phyloP scores from a whole-genome alignment of 2,329 filamentous ascomycete species.

The Clonostachys sp. region DNA sequence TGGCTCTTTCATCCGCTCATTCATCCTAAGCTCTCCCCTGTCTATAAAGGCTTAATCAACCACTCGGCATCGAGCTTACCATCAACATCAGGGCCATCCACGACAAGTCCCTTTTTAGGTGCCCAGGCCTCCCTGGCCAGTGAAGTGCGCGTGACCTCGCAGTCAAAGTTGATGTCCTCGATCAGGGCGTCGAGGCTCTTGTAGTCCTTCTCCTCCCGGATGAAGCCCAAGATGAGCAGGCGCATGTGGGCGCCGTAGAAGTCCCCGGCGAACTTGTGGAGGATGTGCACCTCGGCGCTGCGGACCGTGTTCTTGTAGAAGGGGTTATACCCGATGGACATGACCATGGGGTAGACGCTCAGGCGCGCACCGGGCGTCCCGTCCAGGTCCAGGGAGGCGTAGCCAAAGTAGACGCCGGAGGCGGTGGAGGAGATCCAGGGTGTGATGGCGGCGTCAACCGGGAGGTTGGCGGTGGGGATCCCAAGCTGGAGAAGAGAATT shows the following conservation, averaged over 20 bases:
- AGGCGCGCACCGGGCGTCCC: constrained; percentile 41
- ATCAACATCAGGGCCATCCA: constrained; percentile 10
- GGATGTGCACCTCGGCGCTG: constrained; percentile 85
- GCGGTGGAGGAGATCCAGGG: constrained; percentile 60
- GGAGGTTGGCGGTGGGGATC: constrained; percentile 93
- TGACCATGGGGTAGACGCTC: constrained; percentile 75
- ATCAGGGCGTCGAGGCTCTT: constrained; percentile 76
- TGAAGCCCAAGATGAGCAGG: constrained; percentile 78
- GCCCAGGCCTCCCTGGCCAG: constrained; percentile 62
- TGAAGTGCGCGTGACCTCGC: constrained; percentile 73
- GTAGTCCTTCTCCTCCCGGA: constrained; percentile 88
- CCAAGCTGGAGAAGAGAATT: constrained; percentile 58
- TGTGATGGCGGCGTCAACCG: constrained; percentile 58
- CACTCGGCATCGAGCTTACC: constrained; percentile 29
- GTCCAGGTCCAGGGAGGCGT: constrained; percentile 68
- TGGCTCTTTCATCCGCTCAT: no score
- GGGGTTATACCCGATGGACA: constrained; percentile 95
- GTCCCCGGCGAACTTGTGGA: constrained; percentile 71
- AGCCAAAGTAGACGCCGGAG: constrained; percentile 92
- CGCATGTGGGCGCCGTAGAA: constrained; percentile 84
- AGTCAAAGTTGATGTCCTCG: constrained; percentile 84
- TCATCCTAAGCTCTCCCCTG: neutral
- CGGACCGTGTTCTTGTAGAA: constrained; percentile 91
- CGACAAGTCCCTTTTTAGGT: constrained; percentile 21
- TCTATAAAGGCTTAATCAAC: constrained; percentile 23